Conservation (phyloP, 179 eudicot species). For the Silene coronaria region DNA sequence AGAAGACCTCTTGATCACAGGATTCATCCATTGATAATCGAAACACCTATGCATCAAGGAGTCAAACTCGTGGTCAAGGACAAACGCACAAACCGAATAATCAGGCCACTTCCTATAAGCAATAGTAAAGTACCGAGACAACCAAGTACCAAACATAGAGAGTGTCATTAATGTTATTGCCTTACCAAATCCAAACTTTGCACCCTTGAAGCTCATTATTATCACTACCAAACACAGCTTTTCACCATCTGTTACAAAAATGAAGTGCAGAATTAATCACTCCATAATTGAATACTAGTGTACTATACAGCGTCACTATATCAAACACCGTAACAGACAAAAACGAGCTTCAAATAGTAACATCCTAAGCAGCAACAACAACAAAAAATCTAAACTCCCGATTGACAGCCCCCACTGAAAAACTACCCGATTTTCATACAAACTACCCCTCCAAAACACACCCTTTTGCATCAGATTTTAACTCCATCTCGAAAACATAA, state of each 20-base stretch:
- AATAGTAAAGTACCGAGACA: not conserved
- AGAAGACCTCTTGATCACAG: not conserved
- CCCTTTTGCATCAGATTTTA: not conserved
- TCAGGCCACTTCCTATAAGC: not conserved
- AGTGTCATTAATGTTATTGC: not conserved
- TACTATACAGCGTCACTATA: not conserved
- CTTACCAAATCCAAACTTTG: conserved; percentile 21
- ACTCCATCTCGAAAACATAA: no score
- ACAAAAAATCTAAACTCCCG: not conserved
- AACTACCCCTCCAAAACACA: not conserved
- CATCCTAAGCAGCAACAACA: not conserved
- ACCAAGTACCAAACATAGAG: not conserved
- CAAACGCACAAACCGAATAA: not conserved
- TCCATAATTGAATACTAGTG: not conserved
- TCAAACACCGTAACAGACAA: not conserved
- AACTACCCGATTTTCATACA: no score
- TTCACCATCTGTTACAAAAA: not conserved
- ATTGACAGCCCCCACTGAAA: not conserved
- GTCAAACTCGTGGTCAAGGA: not conserved
- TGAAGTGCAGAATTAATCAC: not conserved
- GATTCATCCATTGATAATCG: not conserved
- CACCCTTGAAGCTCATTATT: conserved; percentile 16
- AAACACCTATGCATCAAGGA: not conserved
- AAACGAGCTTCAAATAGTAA: not conserved
- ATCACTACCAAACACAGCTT: not conserved